Evolutionary conservation across 1,284 basidiomycete genomes (phyloP).

Genomic region (Quambalaria eucalypti): DNA sequence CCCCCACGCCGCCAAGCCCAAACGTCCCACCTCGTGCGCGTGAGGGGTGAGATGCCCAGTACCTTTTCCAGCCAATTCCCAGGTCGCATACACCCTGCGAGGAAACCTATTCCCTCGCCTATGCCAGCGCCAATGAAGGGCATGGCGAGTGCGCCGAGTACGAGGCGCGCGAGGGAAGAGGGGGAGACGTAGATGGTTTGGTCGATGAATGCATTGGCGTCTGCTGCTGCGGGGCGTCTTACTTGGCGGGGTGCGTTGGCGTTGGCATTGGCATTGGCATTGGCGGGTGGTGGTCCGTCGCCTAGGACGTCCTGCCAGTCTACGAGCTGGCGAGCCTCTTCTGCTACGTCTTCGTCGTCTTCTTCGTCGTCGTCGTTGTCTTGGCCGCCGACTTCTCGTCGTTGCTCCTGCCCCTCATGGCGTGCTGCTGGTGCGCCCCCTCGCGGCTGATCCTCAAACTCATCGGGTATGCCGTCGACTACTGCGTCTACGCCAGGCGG

Average conservation of each 20-base stretch:
- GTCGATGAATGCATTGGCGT: no score
- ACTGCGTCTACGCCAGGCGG: conserved; percentile 8
- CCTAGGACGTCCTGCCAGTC: not conserved
- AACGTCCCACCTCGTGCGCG: not conserved
- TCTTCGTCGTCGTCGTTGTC: conserved; percentile 4
- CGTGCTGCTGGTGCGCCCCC: no score
- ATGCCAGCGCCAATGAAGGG: conserved; percentile 30
- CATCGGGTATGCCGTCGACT: no score
- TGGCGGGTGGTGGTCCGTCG: no score
- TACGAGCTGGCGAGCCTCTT: not conserved
- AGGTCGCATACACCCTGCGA: not conserved
- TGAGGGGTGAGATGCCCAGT: conserved; percentile 9
- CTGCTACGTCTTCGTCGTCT: conserved; percentile 7
- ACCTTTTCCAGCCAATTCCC: conserved; percentile 8
- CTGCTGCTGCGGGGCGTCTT: no score
- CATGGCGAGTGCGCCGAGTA: conserved; percentile 28
- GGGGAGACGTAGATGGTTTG: conserved; percentile 27
- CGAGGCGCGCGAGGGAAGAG: conserved; percentile 22
- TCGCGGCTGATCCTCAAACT: no score
- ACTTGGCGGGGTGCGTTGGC: no score
- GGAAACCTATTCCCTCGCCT: conserved; percentile 13
- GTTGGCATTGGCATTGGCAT: no score
- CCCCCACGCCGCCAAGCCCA: no score
- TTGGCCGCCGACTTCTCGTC: no score
- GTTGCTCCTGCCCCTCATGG: no score